phyloP scores from a whole-genome alignment of 228 moss, liverwort and hornwort species.

The Sphagnum fallax region DNA sequence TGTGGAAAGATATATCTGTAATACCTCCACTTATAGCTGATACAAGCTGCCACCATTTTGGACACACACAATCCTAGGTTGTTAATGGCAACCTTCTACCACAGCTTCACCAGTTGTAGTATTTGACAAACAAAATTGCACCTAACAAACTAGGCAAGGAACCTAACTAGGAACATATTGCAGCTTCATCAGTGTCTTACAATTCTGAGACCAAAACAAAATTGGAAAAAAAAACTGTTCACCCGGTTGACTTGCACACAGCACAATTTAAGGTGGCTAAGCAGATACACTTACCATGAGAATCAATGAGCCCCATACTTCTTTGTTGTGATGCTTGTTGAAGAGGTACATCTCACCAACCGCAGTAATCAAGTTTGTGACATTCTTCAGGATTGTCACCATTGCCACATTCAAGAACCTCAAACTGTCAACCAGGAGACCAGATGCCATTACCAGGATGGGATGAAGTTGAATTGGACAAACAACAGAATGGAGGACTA shows the following conservation, averaged over 20 bases:
- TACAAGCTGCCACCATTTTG: constrained; percentile 50
- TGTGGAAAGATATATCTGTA: constrained; percentile 87
- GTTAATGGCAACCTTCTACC: neutral
- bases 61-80: neutral
- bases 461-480: neutral
- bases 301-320: constrained; percentile 85
- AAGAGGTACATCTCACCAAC: constrained; percentile 94
- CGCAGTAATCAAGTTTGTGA: constrained; percentile 95
- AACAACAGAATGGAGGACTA: neutral
- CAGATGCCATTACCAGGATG: neutral
- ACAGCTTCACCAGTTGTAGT: no score
- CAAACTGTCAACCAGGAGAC: constrained; percentile 46
- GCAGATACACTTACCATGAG: constrained; percentile 59
- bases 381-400: constrained; percentile 98
- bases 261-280: no score
- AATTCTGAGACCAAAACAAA: no score
- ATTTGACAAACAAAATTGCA: no score
- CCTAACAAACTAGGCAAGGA: no score
- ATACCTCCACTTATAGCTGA: constrained; percentile 92
- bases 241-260: no score
- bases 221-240: no score
- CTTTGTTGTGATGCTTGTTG: constrained; percentile 77
- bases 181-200: no score
- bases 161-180: no score
- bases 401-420: constrained; percentile 97